These are phyloP conservation scores for Paracorniculantispora psalliotae DNA, from an alignment of 2,329 filamentous ascomycete genomes.

Conservation along the genomic window DNA sequence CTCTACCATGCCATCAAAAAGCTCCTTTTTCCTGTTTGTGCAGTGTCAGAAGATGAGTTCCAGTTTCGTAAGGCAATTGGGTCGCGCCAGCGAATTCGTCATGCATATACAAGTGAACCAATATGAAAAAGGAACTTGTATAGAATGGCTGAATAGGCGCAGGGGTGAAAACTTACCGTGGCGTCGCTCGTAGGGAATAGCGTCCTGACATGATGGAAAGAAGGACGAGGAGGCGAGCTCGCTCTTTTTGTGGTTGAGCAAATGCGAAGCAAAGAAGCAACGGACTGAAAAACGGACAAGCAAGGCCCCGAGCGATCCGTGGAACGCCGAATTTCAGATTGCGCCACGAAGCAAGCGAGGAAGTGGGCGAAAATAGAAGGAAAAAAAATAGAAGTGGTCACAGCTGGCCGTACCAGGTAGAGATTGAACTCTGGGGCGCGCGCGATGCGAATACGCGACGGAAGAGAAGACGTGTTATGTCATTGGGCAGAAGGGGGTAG, in stretches of 20 bases:
- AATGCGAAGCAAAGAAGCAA: neutral
- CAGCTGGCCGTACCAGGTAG: neutral
- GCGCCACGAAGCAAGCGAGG: slow-evolving; percentile 10
- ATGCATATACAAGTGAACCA: neutral
- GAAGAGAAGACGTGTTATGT: slow-evolving; percentile 1
- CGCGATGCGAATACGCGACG: slow-evolving; percentile 13
- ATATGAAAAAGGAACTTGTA: neutral
- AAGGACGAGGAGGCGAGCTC: neutral
- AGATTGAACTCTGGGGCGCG: slow-evolving; percentile 1
- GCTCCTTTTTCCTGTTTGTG: slow-evolving; percentile 51
- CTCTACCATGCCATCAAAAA: slow-evolving; percentile 57
- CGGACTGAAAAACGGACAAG: neutral
- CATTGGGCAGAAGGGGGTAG: neutral
- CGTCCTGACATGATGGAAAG: slow-evolving; percentile 29
- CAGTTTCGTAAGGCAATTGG: neutral
- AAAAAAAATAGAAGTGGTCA: neutral
- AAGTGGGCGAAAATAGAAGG: neutral
- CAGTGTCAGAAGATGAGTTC: neutral
- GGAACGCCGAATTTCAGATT: slow-evolving; percentile 6
- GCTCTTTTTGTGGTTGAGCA: slow-evolving; percentile 5
- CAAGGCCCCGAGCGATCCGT: slow-evolving; percentile 10
- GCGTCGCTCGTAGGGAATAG: slow-evolving; percentile 35
- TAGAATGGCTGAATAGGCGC: neutral
- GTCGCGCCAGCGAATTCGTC: neutral
- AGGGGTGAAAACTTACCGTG: slow-evolving; percentile 28